These are phyloP conservation scores for Flaveria bidentis DNA, from an alignment of 129 eudicot genomes.

Conservation along the genomic window DNA sequence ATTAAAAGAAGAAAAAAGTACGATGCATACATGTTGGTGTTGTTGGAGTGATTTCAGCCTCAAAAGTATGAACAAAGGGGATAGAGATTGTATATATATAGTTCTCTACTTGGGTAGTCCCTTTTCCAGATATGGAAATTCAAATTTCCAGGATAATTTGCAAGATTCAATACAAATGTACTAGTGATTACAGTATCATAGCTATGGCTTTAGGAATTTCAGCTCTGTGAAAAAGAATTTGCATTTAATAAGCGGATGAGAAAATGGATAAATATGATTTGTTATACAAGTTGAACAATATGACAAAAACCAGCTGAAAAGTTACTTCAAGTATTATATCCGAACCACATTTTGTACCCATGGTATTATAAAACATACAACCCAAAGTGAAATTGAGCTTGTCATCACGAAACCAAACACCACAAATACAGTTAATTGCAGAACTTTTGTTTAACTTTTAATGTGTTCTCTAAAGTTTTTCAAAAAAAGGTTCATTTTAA, in stretches of 20 bases:
- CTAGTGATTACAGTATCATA: background rate
- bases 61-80: no score
- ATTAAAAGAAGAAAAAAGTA: no score
- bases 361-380: background rate
- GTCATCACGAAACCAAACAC: no score
- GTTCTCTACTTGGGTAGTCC: background rate
- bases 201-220: background rate
- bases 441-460: no score
- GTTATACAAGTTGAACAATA: background rate
- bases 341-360: background rate
- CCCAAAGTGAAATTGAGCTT: no score
- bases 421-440: no score
- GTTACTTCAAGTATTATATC: constrained; percentile 2
- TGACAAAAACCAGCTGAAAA: constrained; percentile 11
- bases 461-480: no score
- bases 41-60: no score
- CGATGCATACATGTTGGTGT: background rate
- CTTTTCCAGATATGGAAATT: background rate
- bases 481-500: no score
- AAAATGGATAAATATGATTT: background rate
- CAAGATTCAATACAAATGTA: constrained; percentile 10
- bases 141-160: background rate
- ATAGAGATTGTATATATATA: no score
- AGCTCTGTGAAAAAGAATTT: background rate
- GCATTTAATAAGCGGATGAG: background rate